phyloP scores from a whole-genome alignment of 1,139 yeast genomes.

The Geotrichum aggregatum region DNA sequence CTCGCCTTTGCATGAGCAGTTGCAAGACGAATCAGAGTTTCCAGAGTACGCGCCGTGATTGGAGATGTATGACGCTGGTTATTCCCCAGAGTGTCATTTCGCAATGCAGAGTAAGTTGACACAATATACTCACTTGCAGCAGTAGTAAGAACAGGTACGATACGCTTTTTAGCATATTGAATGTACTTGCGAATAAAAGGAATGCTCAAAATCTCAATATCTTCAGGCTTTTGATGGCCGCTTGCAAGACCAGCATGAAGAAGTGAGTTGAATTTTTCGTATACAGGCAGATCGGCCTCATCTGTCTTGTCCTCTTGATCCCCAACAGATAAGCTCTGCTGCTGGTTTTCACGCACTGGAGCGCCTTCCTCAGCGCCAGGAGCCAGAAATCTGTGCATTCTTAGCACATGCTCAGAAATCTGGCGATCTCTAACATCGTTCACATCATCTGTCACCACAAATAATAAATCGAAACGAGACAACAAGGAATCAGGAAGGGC shows the following conservation, averaged over 20 bases:
- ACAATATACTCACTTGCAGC: slow-evolving; percentile 81
- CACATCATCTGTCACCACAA: slow-evolving; percentile 94
- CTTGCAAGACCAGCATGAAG: slow-evolving; percentile 74
- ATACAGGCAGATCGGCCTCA: slow-evolving; percentile 55
- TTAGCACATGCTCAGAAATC: slow-evolving; percentile 89
- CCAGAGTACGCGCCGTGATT: slow-evolving; percentile 95
- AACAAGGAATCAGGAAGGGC: slow-evolving; percentile 94
- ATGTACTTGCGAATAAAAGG: slow-evolving; percentile 87
- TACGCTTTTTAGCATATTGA: slow-evolving; percentile 88
- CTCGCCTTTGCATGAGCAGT: slow-evolving; percentile 97
- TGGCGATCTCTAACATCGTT: slow-evolving; percentile 79
- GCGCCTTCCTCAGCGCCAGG: slow-evolving; percentile 91
- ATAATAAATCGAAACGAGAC: slow-evolving; percentile 92
- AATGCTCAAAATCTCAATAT: slow-evolving; percentile 68
- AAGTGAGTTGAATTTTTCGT: slow-evolving; percentile 76
- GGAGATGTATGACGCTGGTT: slow-evolving; percentile 87
- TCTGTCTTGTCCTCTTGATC: slow-evolving; percentile 47
- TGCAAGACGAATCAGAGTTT: slow-evolving; percentile 88
- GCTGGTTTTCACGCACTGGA: slow-evolving; percentile 76
- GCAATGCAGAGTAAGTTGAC: slow-evolving; percentile 67
- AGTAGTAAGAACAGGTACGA: slow-evolving; percentile 73
- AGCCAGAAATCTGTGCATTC: slow-evolving; percentile 88
- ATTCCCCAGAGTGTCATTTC: slow-evolving; percentile 72
- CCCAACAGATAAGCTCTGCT: slow-evolving; percentile 76
- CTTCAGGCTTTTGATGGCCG: slow-evolving; percentile 34